These are phyloP conservation scores for Moesziomyces parantarcticus DNA, from an alignment of 1,284 basidiomycete species.

Conservation along the genomic window DNA sequence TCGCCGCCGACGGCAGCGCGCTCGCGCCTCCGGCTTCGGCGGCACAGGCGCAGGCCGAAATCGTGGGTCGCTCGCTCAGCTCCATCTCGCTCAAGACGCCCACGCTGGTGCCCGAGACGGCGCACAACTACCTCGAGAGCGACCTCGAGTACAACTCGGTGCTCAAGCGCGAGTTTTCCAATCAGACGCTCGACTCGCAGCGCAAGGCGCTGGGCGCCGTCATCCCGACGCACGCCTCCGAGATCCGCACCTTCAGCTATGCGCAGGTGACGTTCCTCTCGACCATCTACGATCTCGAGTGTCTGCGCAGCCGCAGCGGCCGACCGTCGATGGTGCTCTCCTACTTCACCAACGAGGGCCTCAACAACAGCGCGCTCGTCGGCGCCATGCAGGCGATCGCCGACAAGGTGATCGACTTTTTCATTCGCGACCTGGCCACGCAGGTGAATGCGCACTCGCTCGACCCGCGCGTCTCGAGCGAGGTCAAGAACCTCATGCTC, in stretches of 20 bases:
- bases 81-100: slow-evolving; percentile 90
- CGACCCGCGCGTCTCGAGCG: slow-evolving; percentile 77
- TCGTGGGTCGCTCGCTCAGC: slow-evolving; percentile 72
- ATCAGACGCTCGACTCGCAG: slow-evolving; percentile 57
- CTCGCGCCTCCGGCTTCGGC: slow-evolving; percentile 61
- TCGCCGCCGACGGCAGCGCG: slow-evolving; percentile 17
- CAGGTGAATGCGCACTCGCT: slow-evolving; percentile 83
- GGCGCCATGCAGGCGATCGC: slow-evolving; percentile 86
- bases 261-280: slow-evolving; percentile 88
- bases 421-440: slow-evolving; percentile 63
- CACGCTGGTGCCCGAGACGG: slow-evolving; percentile 81
- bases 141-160: slow-evolving; percentile 94
- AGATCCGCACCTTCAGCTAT: slow-evolving; percentile 80
- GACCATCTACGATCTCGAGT: slow-evolving; percentile 89
- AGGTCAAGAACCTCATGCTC: slow-evolving; percentile 81
- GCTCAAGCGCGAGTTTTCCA: slow-evolving; percentile 72
- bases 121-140: slow-evolving; percentile 85
- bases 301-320: slow-evolving; percentile 82
- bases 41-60: slow-evolving; percentile 80
- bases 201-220: slow-evolving; percentile 67
- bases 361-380: slow-evolving; percentile 77
- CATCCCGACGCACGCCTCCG: slow-evolving; percentile 78
- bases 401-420: slow-evolving; percentile 76
- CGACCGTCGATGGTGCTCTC: slow-evolving; percentile 83
- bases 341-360: slow-evolving; percentile 88